Evolutionary conservation across 2,329 filamentous ascomycete species (phyloP), one percentile per base, ranked within the genome.

Genomic region (Stemphylium beticola): DNA sequence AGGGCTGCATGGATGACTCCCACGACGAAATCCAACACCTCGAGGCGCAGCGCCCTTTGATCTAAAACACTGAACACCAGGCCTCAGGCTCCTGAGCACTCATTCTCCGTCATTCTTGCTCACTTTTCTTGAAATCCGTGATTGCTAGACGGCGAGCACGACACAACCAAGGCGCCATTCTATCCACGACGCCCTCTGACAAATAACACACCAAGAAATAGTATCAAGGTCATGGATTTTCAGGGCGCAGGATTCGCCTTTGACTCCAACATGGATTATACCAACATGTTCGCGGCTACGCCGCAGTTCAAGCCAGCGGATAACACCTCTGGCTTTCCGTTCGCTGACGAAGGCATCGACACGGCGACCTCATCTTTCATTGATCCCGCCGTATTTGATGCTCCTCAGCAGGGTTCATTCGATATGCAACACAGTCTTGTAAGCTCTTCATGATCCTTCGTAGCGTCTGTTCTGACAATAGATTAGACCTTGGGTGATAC

Each of bases 291-390:
- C 51, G 53, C 59, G 42, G 42, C 42, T 41, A 65, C 65, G 59
- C 53, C 64, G 50, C 55, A 59, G 45, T 69, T 64, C 53, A 57
- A 73, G 65, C 60, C 65, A 20, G 52, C 31, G 64, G 69, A 60
- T 72, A 66, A 71, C 55, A 74, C 71, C 54, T 66, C 66, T 46
- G 58, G 57, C 60, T 68, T 69, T 61, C 69, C 68, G 57, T 69
- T 67, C 39, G 62, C 58, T 61, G 71, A 74, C 57, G 72, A 74
- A 64, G 71, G 62, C 20, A 71, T 74, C 58, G 70, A 74, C 45
- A 73, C 71, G 20, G 60, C 47, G 42, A 57, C 62, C 53, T 52
- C 55, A 51, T 42, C 51, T 46, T 64, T 62, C 26, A 58, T 66
- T 38, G 57, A 64, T 57, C 57, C 67, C 18, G 52, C 54, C 36